Evolutionary conservation across 2,329 filamentous ascomycete species (phyloP).

Genomic region (Pseudomassariella vexata): DNA sequence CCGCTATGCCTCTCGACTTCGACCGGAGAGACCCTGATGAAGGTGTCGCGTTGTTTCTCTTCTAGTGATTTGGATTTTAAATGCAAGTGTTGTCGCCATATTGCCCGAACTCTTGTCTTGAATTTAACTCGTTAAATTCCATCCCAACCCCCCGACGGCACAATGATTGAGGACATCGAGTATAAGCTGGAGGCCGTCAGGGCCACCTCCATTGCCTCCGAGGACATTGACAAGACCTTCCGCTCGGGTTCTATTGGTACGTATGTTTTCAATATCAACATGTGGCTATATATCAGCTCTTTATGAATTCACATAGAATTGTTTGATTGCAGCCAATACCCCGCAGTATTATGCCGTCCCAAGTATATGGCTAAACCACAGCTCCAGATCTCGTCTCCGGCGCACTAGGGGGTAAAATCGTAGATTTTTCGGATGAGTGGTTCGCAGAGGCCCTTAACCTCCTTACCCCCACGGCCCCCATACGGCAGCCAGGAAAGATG

Average conservation of each 20-base stretch:
- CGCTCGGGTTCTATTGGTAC: constrained; percentile 56
- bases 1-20: too few relatives aligned
- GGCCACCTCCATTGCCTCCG: constrained; percentile 40
- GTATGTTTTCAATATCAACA: too few relatives aligned
- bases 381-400: constrained; percentile 53
- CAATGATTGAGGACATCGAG: constrained; percentile 35
- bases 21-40: too few relatives aligned
- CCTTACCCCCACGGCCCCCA: constrained; percentile 56
- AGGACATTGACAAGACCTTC: constrained; percentile 56
- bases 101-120: too few relatives aligned
- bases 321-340: too few relatives aligned
- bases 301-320: neutral
- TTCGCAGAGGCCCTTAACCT: constrained; percentile 62
- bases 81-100: too few relatives aligned
- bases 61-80: too few relatives aligned
- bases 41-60: too few relatives aligned
- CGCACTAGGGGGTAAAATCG: constrained; percentile 55
- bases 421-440: constrained; percentile 64
- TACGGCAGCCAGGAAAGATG: constrained; percentile 61
- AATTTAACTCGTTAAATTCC: too few relatives aligned
- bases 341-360: neutral
- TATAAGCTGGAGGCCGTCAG: constrained; percentile 53
- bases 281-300: neutral
- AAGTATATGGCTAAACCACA: constrained; percentile 2
- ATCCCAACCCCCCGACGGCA: neutral